phyloP scores from a whole-genome alignment of 768 basidiomycete genomes.

The Psilocybe cubensis region DNA sequence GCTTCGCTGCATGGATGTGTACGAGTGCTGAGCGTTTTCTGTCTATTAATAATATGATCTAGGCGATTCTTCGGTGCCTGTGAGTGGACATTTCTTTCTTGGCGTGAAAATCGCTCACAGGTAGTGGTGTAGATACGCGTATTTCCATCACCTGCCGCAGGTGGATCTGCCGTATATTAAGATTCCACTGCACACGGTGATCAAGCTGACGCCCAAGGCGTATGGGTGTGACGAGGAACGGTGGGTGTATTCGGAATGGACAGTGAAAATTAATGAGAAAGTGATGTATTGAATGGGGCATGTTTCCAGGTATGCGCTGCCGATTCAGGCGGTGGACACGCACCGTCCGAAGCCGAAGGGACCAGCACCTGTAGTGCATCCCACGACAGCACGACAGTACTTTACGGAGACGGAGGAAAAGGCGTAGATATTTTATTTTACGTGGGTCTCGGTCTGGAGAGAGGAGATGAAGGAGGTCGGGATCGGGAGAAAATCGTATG shows the following conservation, averaged over 20 bases:
- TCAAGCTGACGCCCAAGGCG: slow-evolving; percentile 97
- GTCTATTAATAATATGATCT: slow-evolving; percentile 4
- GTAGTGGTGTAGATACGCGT: slow-evolving; percentile 76
- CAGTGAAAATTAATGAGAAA: not conserved
- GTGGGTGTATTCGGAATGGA: slow-evolving; percentile 36
- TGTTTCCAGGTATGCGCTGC: slow-evolving; percentile 79
- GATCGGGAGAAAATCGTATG: not conserved
- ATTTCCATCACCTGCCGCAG: slow-evolving; percentile 92
- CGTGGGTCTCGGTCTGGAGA: not conserved
- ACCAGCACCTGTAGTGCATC: slow-evolving; percentile 31
- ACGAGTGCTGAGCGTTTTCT: not conserved
- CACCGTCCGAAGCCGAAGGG: slow-evolving; percentile 70
- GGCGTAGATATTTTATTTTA: not conserved
- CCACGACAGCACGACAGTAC: slow-evolving; percentile 47
- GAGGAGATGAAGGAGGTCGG: not conserved
- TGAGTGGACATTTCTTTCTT: slow-evolving; percentile 37
- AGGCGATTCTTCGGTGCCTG: slow-evolving; percentile 83
- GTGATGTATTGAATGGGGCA: slow-evolving; percentile 5
- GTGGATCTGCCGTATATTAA: slow-evolving; percentile 97
- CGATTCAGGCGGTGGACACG: slow-evolving; percentile 93
- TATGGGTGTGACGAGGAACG: slow-evolving; percentile 99
- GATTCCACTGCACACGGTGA: slow-evolving; percentile 95
- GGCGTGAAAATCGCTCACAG: not conserved
- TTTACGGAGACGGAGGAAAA: slow-evolving; percentile 27
- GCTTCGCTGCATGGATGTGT: slow-evolving; percentile 1